phyloP scores from a whole-genome alignment of 2,329 filamentous ascomycete genomes.

The Aureobasidium sp. region DNA sequence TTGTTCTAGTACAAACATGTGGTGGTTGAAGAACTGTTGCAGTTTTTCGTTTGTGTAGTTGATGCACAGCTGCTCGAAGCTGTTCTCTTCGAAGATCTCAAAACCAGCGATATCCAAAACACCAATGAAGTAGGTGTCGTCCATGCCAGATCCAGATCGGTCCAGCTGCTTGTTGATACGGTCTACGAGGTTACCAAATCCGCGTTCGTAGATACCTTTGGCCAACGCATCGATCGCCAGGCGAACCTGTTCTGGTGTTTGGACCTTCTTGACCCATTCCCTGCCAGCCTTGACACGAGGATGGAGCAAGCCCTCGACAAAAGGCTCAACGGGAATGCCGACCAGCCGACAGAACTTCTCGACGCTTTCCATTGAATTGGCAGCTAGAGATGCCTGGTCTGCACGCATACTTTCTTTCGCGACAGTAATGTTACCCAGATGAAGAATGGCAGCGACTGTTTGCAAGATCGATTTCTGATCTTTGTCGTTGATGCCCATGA shows the following conservation, averaged over 20 bases:
- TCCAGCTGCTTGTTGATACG: constrained; percentile 91
- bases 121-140: constrained; percentile 93
- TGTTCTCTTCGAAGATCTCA: constrained; percentile 97
- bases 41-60: constrained; percentile 99
- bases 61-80: constrained; percentile 98
- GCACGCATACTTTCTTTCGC: constrained; percentile 83
- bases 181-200: constrained; percentile 84
- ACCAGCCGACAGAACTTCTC: constrained; percentile 74
- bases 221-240: constrained; percentile 83
- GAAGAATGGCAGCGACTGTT: constrained; percentile 83
- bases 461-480: constrained; percentile 78
- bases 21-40: constrained; percentile 99
- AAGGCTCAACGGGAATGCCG: constrained; percentile 75
- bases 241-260: constrained; percentile 92
- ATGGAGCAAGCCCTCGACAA: constrained; percentile 80
- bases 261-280: constrained; percentile 98
- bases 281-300: constrained; percentile 90
- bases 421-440: constrained; percentile 85
- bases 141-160: constrained; percentile 68
- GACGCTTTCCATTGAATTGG: constrained; percentile 66
- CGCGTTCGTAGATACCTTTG: constrained; percentile 96
- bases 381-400: constrained; percentile 77
- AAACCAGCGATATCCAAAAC: constrained; percentile 98
- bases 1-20: constrained; percentile 99
- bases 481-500: constrained; percentile 86